Evolutionary conservation across 108 stramenopile genomes (phyloP).

Genomic region (Nitzschia palea): DNA sequence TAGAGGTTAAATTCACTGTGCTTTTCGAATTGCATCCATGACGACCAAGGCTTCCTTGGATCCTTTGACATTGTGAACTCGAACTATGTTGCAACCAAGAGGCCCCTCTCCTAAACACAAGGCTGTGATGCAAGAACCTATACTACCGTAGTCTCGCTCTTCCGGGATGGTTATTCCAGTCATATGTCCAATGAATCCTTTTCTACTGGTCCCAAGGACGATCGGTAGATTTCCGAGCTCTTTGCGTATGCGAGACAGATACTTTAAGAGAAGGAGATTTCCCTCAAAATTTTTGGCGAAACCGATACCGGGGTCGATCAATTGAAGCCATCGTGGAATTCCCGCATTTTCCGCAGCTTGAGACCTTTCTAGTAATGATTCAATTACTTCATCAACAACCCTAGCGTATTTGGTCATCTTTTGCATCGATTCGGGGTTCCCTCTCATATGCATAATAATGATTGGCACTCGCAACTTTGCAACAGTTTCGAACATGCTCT

Average conservation of each 20-base stretch:
- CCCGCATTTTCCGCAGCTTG: constrained; percentile 70
- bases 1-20: too few relatives aligned
- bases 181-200: constrained; percentile 90
- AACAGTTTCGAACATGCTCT: constrained; percentile 83
- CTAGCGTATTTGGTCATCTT: constrained; percentile 62
- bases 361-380: constrained; percentile 58
- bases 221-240: constrained; percentile 55
- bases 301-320: constrained; percentile 96
- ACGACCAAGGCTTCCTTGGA: constrained; percentile 66
- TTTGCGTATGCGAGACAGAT: constrained; percentile 39
- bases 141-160: constrained; percentile 83
- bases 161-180: constrained; percentile 58
- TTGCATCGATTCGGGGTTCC: constrained; percentile 92
- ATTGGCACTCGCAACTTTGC: constrained; percentile 80
- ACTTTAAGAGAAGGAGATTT: constrained; percentile 78
- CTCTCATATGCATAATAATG: constrained; percentile 96
- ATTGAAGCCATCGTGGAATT: constrained; percentile 83
- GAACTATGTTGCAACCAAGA: constrained; percentile 68
- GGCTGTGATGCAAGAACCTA: constrained; percentile 75
- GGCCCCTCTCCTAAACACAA: constrained; percentile 38
- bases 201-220: constrained; percentile 91
- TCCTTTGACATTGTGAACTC: constrained; percentile 92
- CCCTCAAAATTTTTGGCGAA: constrained; percentile 89
- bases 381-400: constrained; percentile 74
- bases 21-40: constrained; percentile 69